These are phyloP conservation scores for Cryptosporidium andersoni DNA, from an alignment of 169 alveolate species.

Conservation along the genomic window DNA sequence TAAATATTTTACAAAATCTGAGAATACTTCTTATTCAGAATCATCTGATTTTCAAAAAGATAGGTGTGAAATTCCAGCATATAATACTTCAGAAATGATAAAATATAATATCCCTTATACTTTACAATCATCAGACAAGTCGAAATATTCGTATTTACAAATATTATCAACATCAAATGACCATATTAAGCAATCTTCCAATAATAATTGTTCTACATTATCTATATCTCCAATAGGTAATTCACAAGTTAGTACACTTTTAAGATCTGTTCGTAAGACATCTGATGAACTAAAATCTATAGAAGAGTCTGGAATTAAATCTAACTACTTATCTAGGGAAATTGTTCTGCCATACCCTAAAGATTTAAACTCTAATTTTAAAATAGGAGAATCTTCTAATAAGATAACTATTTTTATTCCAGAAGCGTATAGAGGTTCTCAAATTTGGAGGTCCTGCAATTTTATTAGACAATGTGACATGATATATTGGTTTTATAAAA, in stretches of 20 bases:
- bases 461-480: slow-evolving; percentile 51
- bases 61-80: too few relatives aligned
- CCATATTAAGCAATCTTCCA: not conserved
- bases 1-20: too few relatives aligned
- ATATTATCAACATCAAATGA: too few relatives aligned
- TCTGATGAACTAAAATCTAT: too few relatives aligned
- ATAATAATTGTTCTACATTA: not conserved
- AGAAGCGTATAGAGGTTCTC: slow-evolving; percentile 45
- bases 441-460: slow-evolving; percentile 57
- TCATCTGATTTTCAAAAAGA: too few relatives aligned
- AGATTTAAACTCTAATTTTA: not conserved
- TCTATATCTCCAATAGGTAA: slow-evolving; percentile 29
- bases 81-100: too few relatives aligned
- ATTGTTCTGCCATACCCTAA: slow-evolving; percentile 1
- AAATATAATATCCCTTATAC: too few relatives aligned
- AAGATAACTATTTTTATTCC: slow-evolving; percentile 36
- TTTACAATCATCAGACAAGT: too few relatives aligned
- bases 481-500: not conserved
- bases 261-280: not conserved
- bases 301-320: slow-evolving; percentile 8
- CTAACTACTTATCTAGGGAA: not conserved
- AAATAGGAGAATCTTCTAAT: not conserved
- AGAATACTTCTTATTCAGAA: too few relatives aligned
- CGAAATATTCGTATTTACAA: too few relatives aligned
- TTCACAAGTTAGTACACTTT: not conserved